Evolutionary conservation across 495 filamentous ascomycete genomes (phyloP).

Genomic region (Pseudoneurospora amorphoporcata): DNA sequence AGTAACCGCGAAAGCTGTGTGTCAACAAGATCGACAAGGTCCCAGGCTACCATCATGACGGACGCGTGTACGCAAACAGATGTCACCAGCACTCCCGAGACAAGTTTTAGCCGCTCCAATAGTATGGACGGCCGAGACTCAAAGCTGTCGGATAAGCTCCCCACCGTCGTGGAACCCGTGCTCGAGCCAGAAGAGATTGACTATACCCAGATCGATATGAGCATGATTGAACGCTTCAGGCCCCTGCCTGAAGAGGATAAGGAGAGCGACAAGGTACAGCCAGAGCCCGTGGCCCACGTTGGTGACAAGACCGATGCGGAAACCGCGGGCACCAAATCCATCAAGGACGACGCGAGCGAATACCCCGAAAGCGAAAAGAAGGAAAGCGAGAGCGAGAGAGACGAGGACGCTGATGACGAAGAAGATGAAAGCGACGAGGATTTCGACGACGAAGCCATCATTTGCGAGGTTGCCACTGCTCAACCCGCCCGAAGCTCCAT

Average conservation of each 20-base stretch:
- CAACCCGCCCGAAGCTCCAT: constrained; percentile 41
- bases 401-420: constrained; percentile 32
- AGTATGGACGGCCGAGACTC: constrained; percentile 33
- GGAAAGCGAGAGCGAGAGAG: constrained; percentile 12
- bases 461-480: constrained; percentile 39
- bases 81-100: constrained; percentile 39
- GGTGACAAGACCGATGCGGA: background rate
- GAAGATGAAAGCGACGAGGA: constrained; percentile 37
- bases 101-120: constrained; percentile 37
- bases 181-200: constrained; percentile 43
- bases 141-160: constrained; percentile 22
- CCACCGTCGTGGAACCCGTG: constrained; percentile 31
- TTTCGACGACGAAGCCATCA: constrained; percentile 38
- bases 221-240: constrained; percentile 27
- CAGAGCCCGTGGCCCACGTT: background rate
- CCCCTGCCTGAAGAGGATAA: constrained; percentile 10
- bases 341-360: background rate
- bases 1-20: constrained; percentile 61
- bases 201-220: constrained; percentile 44
- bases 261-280: constrained; percentile 12
- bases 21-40: constrained; percentile 39
- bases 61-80: constrained; percentile 46
- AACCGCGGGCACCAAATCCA: background rate
- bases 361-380: constrained; percentile 6
- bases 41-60: constrained; percentile 50